Evolutionary conservation across 2,329 filamentous ascomycete species (phyloP).

Genomic region (Coniochaeta sp.): DNA sequence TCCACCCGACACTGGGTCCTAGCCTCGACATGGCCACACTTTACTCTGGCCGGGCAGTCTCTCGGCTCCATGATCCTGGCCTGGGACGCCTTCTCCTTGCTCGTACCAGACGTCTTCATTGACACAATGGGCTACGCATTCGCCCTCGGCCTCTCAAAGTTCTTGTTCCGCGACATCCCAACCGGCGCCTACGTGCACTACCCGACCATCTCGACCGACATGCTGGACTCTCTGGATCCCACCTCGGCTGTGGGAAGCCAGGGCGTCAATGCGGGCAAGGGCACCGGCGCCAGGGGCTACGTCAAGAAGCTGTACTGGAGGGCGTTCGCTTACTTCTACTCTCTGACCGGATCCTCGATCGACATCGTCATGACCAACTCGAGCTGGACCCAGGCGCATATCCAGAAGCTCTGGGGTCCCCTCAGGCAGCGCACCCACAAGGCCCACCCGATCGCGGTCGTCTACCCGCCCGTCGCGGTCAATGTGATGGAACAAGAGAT

Average conservation of each 20-base stretch:
- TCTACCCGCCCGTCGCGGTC: slow-evolving; percentile 91
- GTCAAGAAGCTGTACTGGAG: slow-evolving; percentile 82
- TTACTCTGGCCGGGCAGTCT: slow-evolving; percentile 91
- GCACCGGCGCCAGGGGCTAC: slow-evolving; percentile 60
- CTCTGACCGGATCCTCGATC: slow-evolving; percentile 71
- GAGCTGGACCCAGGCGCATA: slow-evolving; percentile 83
- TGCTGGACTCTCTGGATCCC: slow-evolving; percentile 78
- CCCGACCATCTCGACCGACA: slow-evolving; percentile 95
- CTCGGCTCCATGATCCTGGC: slow-evolving; percentile 80
- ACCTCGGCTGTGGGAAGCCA: slow-evolving; percentile 47
- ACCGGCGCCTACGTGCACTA: slow-evolving; percentile 96
- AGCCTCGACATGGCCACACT: slow-evolving; percentile 79
- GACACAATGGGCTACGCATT: slow-evolving; percentile 99
- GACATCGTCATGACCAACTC: slow-evolving; percentile 98
- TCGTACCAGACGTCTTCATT: slow-evolving; percentile 89
- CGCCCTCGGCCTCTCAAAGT: slow-evolving; percentile 71
- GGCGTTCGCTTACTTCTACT: slow-evolving; percentile 75
- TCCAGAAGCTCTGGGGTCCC: slow-evolving; percentile 71
- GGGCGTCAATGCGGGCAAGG: slow-evolving; percentile 79
- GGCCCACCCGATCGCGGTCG: slow-evolving; percentile 56
- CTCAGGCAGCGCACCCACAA: slow-evolving; percentile 36
- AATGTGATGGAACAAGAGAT: slow-evolving; percentile 72
- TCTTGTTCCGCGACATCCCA: slow-evolving; percentile 72
- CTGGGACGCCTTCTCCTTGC: slow-evolving; percentile 85
- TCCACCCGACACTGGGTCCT: slow-evolving; percentile 82